phyloP scores from a whole-genome alignment of 169 alveolate genomes.

The Amoebophrya sp. region DNA sequence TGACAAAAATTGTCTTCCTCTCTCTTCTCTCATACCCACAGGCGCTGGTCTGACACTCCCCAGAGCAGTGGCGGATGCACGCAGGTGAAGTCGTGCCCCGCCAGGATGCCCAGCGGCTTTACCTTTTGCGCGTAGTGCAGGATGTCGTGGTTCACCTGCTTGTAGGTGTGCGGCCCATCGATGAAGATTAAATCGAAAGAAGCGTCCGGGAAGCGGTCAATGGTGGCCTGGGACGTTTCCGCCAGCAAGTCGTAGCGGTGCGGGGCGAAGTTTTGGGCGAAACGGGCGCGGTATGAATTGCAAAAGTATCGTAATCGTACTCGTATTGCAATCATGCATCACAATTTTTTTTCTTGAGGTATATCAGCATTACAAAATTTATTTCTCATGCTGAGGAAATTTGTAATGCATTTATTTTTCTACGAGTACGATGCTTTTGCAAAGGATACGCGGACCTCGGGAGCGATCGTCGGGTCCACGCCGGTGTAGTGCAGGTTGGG shows the following conservation, averaged over 20 bases:
- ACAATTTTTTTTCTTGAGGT: too few species aligned
- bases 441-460: neutral
- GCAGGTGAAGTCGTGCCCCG: constrained; percentile 33
- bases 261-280: neutral
- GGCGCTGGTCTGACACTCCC: constrained; percentile 1
- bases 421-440: too few species aligned
- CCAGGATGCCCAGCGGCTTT: neutral
- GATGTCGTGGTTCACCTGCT: constrained; percentile 24
- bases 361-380: too few species aligned
- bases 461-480: constrained; percentile 16
- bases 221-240: neutral
- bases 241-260: neutral
- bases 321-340: too few species aligned
- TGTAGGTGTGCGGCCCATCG: constrained; percentile 32
- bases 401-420: too few species aligned
- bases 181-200: neutral
- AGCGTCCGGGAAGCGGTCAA: neutral
- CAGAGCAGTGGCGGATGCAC: constrained; percentile 31
- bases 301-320: too few species aligned
- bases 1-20: too few species aligned
- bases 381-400: neutral
- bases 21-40: neutral
- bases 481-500: neutral
- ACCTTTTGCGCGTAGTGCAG: neutral
- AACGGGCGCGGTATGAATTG: too few species aligned